Percentiles rank a stretch among this genome's conserved stretches.
These are phyloP conservation scores for Pichia sp. DNA, from an alignment of 1,139 yeast genomes.

Conservation along the genomic window DNA sequence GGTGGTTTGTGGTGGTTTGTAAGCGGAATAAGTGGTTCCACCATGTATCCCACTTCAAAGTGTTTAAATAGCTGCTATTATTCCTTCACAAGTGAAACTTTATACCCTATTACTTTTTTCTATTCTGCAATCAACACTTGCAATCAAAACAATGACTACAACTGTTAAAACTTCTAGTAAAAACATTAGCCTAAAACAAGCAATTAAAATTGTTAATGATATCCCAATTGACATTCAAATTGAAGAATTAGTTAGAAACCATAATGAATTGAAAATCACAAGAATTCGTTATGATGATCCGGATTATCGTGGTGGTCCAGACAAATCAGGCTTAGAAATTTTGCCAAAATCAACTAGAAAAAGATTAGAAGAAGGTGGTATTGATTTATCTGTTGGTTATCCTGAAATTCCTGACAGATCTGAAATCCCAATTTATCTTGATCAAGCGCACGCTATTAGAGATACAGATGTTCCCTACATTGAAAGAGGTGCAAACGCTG, in stretches of 20 bases:
- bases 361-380: slow-evolving; percentile 33
- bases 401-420: slow-evolving; percentile 32
- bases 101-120: too few relatives aligned
- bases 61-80: too few relatives aligned
- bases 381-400: slow-evolving; percentile 38
- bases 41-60: too few relatives aligned
- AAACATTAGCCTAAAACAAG: background rate
- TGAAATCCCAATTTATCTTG: slow-evolving; percentile 30
- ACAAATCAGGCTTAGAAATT: slow-evolving; percentile 18
- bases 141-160: background rate
- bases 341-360: slow-evolving; percentile 34
- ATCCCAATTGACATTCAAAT: slow-evolving; percentile 36
- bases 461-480: background rate
- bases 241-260: slow-evolving; percentile 29
- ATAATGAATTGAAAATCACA: slow-evolving; percentile 28
- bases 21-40: too few relatives aligned
- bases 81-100: too few relatives aligned
- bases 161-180: background rate
- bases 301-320: slow-evolving; percentile 18
- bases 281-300: slow-evolving; percentile 1
- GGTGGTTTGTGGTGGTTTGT: too few relatives aligned
- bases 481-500: background rate
- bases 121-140: too few relatives aligned
- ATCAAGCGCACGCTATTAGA: slow-evolving; percentile 28
- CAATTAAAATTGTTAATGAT: background rate